These are phyloP conservation scores for Glycyrrhiza uralensis DNA, from an alignment of 306 rosid genomes.

Conservation along the genomic window DNA sequence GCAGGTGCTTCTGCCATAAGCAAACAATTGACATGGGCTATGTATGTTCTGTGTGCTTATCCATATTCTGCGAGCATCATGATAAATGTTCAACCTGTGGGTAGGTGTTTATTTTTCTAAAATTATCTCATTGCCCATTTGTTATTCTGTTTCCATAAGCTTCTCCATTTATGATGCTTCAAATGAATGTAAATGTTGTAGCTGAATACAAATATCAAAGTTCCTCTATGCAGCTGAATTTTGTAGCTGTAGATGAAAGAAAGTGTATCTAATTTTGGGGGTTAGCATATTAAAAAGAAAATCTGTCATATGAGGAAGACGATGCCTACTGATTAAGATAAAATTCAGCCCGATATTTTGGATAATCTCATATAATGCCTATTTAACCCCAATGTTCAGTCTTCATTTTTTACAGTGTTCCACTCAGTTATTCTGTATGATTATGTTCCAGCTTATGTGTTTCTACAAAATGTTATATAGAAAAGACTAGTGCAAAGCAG, in stretches of 20 bases:
- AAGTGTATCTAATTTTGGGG: background rate
- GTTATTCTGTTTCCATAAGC: background rate
- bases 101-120: conserved; percentile 49
- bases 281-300: background rate
- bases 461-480: background rate
- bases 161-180: background rate
- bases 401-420: background rate
- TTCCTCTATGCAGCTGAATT: background rate
- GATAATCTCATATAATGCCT: background rate
- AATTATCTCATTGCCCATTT: conserved; percentile 6
- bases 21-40: conserved; percentile 94
- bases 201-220: background rate
- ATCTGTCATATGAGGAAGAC: background rate
- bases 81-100: conserved; percentile 97
- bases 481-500: no score
- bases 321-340: background rate
- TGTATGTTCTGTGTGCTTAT: conserved; percentile 92
- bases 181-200: conserved; percentile 4
- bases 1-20: conserved; percentile 99
- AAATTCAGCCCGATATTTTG: background rate
- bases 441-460: background rate
- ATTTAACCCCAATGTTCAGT: background rate
- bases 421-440: background rate
- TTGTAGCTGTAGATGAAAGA: background rate
- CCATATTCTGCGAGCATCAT: conserved; percentile 96